phyloP scores from a whole-genome alignment of 1,284 basidiomycete species.

The Trichosporon asahii region DNA sequence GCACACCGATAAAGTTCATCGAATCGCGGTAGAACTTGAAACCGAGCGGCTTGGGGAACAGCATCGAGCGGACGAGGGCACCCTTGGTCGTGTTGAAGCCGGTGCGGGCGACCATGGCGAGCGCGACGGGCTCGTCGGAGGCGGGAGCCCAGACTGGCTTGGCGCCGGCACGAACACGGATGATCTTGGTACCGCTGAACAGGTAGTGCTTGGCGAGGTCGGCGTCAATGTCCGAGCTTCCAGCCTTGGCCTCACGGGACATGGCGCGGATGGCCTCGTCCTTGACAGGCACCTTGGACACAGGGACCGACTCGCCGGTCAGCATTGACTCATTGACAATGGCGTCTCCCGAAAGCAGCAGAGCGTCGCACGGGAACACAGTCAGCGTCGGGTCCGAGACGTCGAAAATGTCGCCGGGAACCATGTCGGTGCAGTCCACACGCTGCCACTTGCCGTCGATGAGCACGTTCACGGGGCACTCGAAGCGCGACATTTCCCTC shows the following conservation, averaged over 20 bases:
- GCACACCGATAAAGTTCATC: slow-evolving; percentile 89
- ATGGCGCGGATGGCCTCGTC: slow-evolving; percentile 69
- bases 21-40: slow-evolving; percentile 98
- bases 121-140: slow-evolving; percentile 62
- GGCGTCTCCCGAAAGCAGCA: slow-evolving; percentile 57
- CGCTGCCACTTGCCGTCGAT: slow-evolving; percentile 70
- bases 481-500: slow-evolving; percentile 94
- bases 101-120: slow-evolving; percentile 87
- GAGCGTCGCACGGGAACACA: slow-evolving; percentile 79
- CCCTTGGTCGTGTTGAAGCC: slow-evolving; percentile 99
- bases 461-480: slow-evolving; percentile 72
- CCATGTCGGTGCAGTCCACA: slow-evolving; percentile 73
- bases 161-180: slow-evolving; percentile 74
- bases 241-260: slow-evolving; percentile 59
- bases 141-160: slow-evolving; percentile 53
- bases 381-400: slow-evolving; percentile 71
- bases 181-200: slow-evolving; percentile 87
- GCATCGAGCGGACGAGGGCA: slow-evolving; percentile 91
- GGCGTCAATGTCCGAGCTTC: slow-evolving; percentile 60
- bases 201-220: slow-evolving; percentile 83
- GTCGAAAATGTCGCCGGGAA: slow-evolving; percentile 92
- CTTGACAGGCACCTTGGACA: slow-evolving; percentile 65
- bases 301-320: slow-evolving; percentile 71
- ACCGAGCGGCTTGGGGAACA: slow-evolving; percentile 97
- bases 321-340: slow-evolving; percentile 79